A percentile compares a stretch with the other conserved stretches of the same genome.
Evolutionary conservation across 2,329 filamentous ascomycete species (phyloP).

Genomic region (Trichoderma gracile): DNA sequence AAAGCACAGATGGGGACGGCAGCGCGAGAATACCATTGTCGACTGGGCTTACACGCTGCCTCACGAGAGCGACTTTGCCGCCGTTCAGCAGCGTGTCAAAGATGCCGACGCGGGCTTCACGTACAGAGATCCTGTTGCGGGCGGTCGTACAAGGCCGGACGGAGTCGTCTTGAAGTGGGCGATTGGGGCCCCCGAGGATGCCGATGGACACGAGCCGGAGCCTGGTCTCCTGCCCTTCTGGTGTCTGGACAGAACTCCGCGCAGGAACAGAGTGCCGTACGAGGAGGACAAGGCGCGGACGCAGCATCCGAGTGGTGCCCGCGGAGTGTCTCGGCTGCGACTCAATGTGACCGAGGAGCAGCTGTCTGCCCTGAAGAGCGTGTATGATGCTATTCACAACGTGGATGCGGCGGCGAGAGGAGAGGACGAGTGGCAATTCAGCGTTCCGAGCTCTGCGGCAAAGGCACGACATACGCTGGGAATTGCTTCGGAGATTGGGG

Average conservation of each 20-base stretch:
- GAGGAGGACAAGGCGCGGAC: slow-evolving; percentile 32
- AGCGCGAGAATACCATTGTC: slow-evolving; percentile 52
- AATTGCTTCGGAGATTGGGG: slow-evolving; percentile 11
- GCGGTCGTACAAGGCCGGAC: slow-evolving; percentile 57
- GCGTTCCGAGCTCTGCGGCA: slow-evolving; percentile 22
- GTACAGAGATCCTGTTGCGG: slow-evolving; percentile 52
- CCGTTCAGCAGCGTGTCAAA: slow-evolving; percentile 42
- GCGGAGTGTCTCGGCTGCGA: slow-evolving; percentile 51
- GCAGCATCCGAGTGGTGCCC: slow-evolving; percentile 52
- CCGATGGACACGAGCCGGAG: slow-evolving; percentile 33
- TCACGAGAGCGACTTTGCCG: slow-evolving; percentile 39
- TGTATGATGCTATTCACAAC: slow-evolving; percentile 37
- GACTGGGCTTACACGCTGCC: slow-evolving; percentile 61
- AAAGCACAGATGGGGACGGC: slow-evolving; percentile 60
- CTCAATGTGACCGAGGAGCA: slow-evolving; percentile 38
- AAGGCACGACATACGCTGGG: slow-evolving; percentile 25
- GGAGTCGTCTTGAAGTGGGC: slow-evolving; percentile 61
- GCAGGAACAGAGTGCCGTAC: slow-evolving; percentile 57
- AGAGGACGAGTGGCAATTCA: slow-evolving; percentile 24
- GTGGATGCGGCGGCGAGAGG: not conserved
- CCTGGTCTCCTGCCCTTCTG: slow-evolving; percentile 63
- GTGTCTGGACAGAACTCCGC: slow-evolving; percentile 62
- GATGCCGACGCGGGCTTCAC: slow-evolving; percentile 38
- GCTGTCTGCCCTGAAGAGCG: slow-evolving; percentile 26
- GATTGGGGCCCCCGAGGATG: slow-evolving; percentile 48